Percentiles rank a stretch among this genome's conserved stretches.
phyloP scores from a whole-genome alignment of 441 rosid genomes.

The Adansonia madagascariensis region DNA sequence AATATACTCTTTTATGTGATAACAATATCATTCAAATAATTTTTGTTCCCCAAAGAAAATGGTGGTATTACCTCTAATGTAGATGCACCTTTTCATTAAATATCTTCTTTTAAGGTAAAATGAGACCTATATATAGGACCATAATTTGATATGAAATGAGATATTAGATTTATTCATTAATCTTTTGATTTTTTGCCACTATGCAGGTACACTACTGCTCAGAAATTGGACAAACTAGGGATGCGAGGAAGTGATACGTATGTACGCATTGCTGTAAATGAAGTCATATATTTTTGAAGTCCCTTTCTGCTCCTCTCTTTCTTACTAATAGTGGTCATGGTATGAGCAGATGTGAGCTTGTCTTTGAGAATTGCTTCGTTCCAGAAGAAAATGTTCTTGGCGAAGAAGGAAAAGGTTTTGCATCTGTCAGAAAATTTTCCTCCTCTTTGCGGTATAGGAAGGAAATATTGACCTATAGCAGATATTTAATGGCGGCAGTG shows the following conservation, averaged over 20 bases:
- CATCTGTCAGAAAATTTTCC: neutral
- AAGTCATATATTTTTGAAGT: constrained; percentile 26
- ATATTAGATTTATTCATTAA: constrained; percentile 17
- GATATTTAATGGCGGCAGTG: neutral
- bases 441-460: neutral
- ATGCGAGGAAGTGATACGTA: constrained; percentile 99
- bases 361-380: constrained; percentile 89
- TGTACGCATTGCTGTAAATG: constrained; percentile 31
- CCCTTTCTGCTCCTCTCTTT: constrained; percentile 23
- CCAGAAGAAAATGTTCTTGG: constrained; percentile 90
- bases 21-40: too few relatives aligned
- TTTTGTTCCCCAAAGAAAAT: too few relatives aligned
- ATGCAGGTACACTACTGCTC: constrained; percentile 94
- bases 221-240: constrained; percentile 94
- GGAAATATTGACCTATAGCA: neutral
- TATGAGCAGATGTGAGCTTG: constrained; percentile 88
- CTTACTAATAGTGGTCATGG: constrained; percentile 36
- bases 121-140: neutral
- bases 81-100: neutral
- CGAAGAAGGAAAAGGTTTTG: constrained; percentile 86
- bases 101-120: neutral
- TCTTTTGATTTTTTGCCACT: constrained; percentile 26
- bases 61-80: neutral
- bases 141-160: neutral
- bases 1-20: too few relatives aligned